A percentile compares a stretch with the other conserved stretches of the same genome.
These are phyloP conservation scores for Aspergillus pseudoglaucus DNA, from an alignment of 2,329 filamentous ascomycete species.

Conservation along the genomic window DNA sequence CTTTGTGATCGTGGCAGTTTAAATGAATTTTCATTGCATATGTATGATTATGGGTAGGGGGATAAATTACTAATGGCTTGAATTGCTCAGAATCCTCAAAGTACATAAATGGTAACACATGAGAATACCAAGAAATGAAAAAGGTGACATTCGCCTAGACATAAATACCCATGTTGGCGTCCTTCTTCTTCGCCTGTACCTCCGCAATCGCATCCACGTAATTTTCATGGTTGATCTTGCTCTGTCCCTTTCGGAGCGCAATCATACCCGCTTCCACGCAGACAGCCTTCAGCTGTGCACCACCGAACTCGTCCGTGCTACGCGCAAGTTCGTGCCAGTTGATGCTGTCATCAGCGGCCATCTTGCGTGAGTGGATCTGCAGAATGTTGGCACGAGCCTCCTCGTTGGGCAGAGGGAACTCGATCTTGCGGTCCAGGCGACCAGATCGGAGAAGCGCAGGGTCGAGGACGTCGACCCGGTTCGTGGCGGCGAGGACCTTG, in stretches of 20 bases:
- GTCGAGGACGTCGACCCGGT: conserved; percentile 89
- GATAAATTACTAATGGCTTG: no score
- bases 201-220: conserved; percentile 98
- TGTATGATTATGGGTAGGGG: no score
- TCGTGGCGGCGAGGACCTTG: conserved; percentile 92
- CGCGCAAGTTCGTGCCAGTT: conserved; percentile 95
- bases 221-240: conserved; percentile 95
- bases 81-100: no score
- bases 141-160: conserved; percentile 20
- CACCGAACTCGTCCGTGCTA: conserved; percentile 97
- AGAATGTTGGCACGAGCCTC: conserved; percentile 95
- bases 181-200: conserved; percentile 86
- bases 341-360: conserved; percentile 86
- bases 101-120: neutral
- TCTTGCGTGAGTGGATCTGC: conserved; percentile 95
- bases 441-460: conserved; percentile 86
- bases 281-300: conserved; percentile 95
- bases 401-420: conserved; percentile 96
- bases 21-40: no score
- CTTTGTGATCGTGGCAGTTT: no score
- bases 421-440: conserved; percentile 92
- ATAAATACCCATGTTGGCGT: conserved; percentile 49
- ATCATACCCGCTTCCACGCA: conserved; percentile 99
- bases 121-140: neutral
- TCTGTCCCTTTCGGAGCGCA: conserved; percentile 85